Evolutionary conservation across 108 stramenopile species (phyloP).

Genomic region (Skeletonema grethae): DNA sequence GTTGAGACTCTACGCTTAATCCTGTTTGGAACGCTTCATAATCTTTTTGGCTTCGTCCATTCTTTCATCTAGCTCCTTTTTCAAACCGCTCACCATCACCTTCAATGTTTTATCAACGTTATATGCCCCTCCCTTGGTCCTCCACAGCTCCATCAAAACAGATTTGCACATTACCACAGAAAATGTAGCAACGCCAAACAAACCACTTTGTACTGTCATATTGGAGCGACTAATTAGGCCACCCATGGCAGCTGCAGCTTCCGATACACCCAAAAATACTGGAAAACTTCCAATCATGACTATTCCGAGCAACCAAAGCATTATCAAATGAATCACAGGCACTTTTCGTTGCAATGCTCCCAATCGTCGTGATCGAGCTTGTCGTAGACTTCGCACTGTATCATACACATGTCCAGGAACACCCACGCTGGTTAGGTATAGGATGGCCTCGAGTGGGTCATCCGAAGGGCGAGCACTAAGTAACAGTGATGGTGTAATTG

Average conservation of each 20-base stretch:
- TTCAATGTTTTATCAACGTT: constrained; percentile 74
- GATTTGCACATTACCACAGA: constrained; percentile 69
- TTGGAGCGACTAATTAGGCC: constrained; percentile 23
- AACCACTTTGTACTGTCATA: constrained; percentile 56
- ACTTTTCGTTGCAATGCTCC: constrained; percentile 88
- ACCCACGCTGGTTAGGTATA: constrained; percentile 88
- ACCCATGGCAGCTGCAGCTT: constrained; percentile 60
- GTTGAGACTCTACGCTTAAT: constrained; percentile 11
- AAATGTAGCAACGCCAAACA: constrained; percentile 56
- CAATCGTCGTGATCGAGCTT: constrained; percentile 73
- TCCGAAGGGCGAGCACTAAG: constrained; percentile 74
- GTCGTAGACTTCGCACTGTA: constrained; percentile 76
- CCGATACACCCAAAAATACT: constrained; percentile 72
- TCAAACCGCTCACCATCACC: constrained; percentile 80
- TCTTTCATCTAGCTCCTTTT: constrained; percentile 71
- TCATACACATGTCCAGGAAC: constrained; percentile 81
- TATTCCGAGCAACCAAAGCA: constrained; percentile 71
- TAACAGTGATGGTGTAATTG: constrained; percentile 63
- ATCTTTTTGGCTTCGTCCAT: constrained; percentile 47
- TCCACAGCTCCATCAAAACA: constrained; percentile 71
- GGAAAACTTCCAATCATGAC: constrained; percentile 75
- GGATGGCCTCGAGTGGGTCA: constrained; percentile 85
- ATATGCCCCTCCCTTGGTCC: constrained; percentile 76
- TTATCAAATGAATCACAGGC: constrained; percentile 62
- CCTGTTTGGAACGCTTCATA: constrained; percentile 59